Evolutionary conservation across 257 asterid genomes (phyloP).

Genomic region (Penstemon barbatus): DNA sequence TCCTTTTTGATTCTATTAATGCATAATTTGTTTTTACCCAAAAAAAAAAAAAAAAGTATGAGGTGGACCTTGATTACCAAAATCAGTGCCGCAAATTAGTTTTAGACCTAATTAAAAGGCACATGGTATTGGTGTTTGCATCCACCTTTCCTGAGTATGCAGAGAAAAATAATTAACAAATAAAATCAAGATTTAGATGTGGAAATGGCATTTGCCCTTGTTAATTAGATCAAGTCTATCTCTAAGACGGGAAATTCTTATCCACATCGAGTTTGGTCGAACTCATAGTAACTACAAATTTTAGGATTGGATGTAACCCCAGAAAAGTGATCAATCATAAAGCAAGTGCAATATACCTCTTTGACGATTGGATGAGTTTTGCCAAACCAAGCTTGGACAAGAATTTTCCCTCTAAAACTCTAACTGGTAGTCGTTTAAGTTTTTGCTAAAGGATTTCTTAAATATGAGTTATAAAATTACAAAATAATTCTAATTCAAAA

Average conservation of each 20-base stretch:
- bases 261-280: too few species aligned
- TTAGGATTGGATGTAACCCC: too few species aligned
- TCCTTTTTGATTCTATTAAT: too few species aligned
- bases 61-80: slow-evolving; percentile 20
- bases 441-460: not conserved
- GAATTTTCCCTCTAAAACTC: too few species aligned
- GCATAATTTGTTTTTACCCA: too few species aligned
- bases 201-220: slow-evolving; percentile 28
- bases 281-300: too few species aligned
- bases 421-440: too few species aligned
- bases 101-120: slow-evolving; percentile 15
- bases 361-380: too few species aligned
- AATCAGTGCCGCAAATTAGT: slow-evolving; percentile 2
- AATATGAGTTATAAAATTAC: not conserved
- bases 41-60: not conserved
- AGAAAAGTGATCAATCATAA: too few species aligned
- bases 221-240: slow-evolving; percentile 8
- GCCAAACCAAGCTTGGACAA: too few species aligned
- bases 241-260: too few species aligned
- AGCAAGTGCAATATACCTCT: too few species aligned
- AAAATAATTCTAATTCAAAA: not conserved
- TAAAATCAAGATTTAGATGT: slow-evolving; percentile 4
- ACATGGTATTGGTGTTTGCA: slow-evolving; percentile 32
- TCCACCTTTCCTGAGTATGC: not conserved
- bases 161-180: not conserved